Percentiles rank a stretch among this genome's conserved stretches.
Conservation (phyloP, 345 rosid genomes). For the Geranium brycei region DNA sequence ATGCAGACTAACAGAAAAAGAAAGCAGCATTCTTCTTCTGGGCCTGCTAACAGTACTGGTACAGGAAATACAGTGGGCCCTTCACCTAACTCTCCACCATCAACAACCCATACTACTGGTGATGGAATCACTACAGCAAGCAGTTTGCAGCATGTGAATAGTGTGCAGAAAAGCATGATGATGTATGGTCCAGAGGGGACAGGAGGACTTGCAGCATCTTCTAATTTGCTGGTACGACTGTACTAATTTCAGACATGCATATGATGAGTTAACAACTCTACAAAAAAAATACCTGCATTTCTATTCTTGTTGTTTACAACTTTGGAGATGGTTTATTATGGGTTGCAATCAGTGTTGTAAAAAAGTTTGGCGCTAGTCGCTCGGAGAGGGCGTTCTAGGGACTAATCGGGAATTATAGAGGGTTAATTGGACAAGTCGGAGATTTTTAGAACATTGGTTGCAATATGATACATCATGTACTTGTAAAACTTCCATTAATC, state of each 20-base stretch:
- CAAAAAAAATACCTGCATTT: no score
- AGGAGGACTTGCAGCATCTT: constrained; percentile 34
- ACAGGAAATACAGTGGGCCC: constrained; percentile 53
- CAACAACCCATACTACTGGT: constrained; percentile 58
- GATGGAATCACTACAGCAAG: constrained; percentile 39
- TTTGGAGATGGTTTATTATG: no score
- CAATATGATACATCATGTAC: no score
- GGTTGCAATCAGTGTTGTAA: no score
- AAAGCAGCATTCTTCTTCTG: constrained; percentile 52
- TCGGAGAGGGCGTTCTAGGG: no score
- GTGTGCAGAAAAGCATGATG: constrained; percentile 29
- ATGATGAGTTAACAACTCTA: no score
- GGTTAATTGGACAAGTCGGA: no score
- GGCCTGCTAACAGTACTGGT: constrained; percentile 51
- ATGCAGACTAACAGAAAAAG: constrained; percentile 43
- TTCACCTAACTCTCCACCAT: constrained; percentile 52
- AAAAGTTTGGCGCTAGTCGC: no score
- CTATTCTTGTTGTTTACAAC: no score
- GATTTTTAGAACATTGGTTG: no score
- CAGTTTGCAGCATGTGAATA: constrained; percentile 29
- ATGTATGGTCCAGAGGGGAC: constrained; percentile 31
- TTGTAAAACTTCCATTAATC: no score
- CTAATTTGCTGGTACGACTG: constrained; percentile 36
- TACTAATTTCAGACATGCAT: background rate
- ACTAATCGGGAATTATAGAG: no score